phyloP scores from a whole-genome alignment of 2,329 filamentous ascomycete genomes.

The Fusarium oligoseptatum region DNA sequence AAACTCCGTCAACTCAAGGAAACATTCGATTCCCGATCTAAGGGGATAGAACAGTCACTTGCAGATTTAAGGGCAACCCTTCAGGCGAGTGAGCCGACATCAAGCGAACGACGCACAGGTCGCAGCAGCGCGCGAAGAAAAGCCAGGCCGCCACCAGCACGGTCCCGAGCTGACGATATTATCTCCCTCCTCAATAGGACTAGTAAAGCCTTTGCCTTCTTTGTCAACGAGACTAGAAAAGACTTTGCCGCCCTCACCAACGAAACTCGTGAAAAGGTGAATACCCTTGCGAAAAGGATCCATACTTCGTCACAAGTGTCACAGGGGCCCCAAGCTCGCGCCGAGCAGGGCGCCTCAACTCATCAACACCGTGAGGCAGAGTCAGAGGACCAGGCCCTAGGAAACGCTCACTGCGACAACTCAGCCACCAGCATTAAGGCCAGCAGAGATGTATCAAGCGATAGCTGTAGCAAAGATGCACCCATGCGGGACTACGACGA shows the following conservation, averaged over 20 bases:
- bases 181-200: too few relatives aligned
- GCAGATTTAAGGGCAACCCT: too few relatives aligned
- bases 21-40: background rate
- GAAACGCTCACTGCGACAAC: background rate
- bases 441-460: background rate
- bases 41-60: too few relatives aligned
- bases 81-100: too few relatives aligned
- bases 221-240: background rate
- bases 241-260: background rate
- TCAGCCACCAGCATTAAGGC: background rate
- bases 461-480: background rate
- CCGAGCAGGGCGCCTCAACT: background rate
- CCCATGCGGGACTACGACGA: background rate
- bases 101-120: too few relatives aligned
- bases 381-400: background rate
- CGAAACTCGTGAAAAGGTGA: too few relatives aligned
- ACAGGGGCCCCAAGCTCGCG: background rate
- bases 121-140: too few relatives aligned
- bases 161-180: too few relatives aligned
- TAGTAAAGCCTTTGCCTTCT: background rate
- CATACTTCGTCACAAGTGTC: too few relatives aligned
- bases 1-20: too few relatives aligned
- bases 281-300: too few relatives aligned
- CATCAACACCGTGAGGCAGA: background rate
- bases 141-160: too few relatives aligned